Conservation (phyloP, 768 basidiomycete genomes). For the Naganishia kalamii region DNA sequence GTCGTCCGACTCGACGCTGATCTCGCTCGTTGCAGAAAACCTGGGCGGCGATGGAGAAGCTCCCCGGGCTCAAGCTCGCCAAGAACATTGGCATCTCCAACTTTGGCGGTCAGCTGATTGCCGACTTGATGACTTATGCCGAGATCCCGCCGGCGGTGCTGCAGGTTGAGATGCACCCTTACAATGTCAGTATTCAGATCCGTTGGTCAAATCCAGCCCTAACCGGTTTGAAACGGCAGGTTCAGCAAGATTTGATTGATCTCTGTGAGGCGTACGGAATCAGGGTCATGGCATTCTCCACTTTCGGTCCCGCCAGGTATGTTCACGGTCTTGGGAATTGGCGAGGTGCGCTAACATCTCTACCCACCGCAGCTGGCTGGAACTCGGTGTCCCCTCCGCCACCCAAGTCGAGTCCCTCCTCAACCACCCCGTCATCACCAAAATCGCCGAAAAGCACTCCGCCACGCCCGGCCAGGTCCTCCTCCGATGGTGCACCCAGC, state of each 20-base stretch:
- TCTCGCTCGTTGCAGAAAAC: slow-evolving; percentile 60
- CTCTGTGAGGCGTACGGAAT: slow-evolving; percentile 30
- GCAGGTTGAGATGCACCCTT: slow-evolving; percentile 59
- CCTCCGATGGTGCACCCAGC: slow-evolving; percentile 72
- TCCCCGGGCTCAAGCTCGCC: slow-evolving; percentile 63
- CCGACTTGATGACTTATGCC: slow-evolving; percentile 74
- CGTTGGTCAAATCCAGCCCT: too few relatives aligned
- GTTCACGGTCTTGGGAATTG: not conserved
- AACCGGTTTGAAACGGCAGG: too few relatives aligned
- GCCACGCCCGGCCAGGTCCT: slow-evolving; percentile 58
- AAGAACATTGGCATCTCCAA: slow-evolving; percentile 83
- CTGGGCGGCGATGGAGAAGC: slow-evolving; percentile 72
- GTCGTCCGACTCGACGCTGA: not conserved
- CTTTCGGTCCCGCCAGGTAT: slow-evolving; percentile 30
- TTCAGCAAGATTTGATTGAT: slow-evolving; percentile 23
- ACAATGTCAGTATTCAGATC: too few relatives aligned
- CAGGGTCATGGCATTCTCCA: slow-evolving; percentile 30
- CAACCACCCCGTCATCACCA: slow-evolving; percentile 20
- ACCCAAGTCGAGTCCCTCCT: slow-evolving; percentile 21
- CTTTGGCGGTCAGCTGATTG: slow-evolving; percentile 62
- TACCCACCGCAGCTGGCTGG: slow-evolving; percentile 20
- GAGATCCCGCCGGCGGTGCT: slow-evolving; percentile 57
- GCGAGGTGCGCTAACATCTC: not conserved
- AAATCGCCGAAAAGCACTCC: slow-evolving; percentile 14
- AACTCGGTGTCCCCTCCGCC: slow-evolving; percentile 20